Percentiles rank a stretch among this genome's conserved stretches.
phyloP scores from a whole-genome alignment of 1,139 yeast genomes.

The Sugiyamaella sp. region DNA sequence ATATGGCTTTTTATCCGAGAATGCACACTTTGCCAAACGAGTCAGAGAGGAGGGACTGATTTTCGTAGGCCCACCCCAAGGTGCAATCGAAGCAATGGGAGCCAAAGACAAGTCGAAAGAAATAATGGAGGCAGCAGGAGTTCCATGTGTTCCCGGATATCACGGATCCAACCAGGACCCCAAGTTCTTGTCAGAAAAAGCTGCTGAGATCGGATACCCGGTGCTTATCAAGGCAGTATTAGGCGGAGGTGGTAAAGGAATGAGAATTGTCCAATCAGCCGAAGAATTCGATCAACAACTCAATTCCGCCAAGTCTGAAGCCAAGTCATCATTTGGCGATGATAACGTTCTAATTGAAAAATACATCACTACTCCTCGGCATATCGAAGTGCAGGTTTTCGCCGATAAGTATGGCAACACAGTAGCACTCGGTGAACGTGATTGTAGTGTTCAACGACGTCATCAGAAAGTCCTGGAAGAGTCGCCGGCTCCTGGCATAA shows the following conservation, averaged over 20 bases:
- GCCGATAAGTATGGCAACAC: slow-evolving; percentile 51
- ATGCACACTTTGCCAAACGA: slow-evolving; percentile 48
- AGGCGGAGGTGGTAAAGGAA: slow-evolving; percentile 59
- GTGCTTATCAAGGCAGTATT: slow-evolving; percentile 54
- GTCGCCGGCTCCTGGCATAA: slow-evolving; percentile 56
- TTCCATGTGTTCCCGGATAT: slow-evolving; percentile 55
- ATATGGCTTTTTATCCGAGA: slow-evolving; percentile 52
- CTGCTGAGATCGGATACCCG: slow-evolving; percentile 50
- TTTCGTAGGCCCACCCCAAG: slow-evolving; percentile 52
- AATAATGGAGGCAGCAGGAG: slow-evolving; percentile 44
- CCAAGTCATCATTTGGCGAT: slow-evolving; percentile 49
- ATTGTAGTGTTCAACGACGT: slow-evolving; percentile 53
- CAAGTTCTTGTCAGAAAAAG: slow-evolving; percentile 41
- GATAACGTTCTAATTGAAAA: slow-evolving; percentile 51
- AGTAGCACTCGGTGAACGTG: slow-evolving; percentile 52
- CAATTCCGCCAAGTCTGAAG: slow-evolving; percentile 49
- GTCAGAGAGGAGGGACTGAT: slow-evolving; percentile 45
- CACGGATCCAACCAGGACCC: slow-evolving; percentile 45
- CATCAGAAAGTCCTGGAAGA: slow-evolving; percentile 57
- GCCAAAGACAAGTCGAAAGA: slow-evolving; percentile 43
- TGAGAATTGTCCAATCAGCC: slow-evolving; percentile 47
- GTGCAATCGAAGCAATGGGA: slow-evolving; percentile 44
- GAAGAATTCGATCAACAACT: slow-evolving; percentile 45
- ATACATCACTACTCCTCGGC: slow-evolving; percentile 50
- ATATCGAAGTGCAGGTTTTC: slow-evolving; percentile 52